These are phyloP conservation scores for Kokia cookei DNA, from an alignment of 441 rosid genomes.

Conservation along the genomic window DNA sequence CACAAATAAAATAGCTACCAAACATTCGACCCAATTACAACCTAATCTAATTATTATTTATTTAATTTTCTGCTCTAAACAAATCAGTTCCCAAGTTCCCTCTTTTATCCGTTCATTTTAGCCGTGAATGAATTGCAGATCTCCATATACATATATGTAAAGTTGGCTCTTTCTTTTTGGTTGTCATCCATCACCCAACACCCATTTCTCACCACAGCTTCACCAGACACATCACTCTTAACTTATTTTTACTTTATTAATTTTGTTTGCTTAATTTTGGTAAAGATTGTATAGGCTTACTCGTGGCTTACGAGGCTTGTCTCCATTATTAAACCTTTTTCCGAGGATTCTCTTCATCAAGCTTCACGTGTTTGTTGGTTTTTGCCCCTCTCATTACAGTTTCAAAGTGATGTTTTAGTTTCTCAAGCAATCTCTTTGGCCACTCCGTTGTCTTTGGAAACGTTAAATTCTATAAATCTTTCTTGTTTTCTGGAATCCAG, in stretches of 20 bases:
- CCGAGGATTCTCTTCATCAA: background rate
- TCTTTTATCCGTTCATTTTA: constrained; percentile 7
- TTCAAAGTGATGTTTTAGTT: background rate
- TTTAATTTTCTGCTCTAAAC: background rate
- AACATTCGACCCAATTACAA: no score
- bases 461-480: constrained; percentile 2
- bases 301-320: background rate
- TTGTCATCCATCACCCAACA: background rate
- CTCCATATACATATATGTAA: background rate
- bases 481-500: constrained; percentile 8
- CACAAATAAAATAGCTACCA: no score
- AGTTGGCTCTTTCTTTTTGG: background rate
- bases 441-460: background rate
- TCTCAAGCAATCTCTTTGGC: background rate
- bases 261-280: background rate
- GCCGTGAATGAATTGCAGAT: background rate
- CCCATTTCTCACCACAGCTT: constrained; percentile 11
- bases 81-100: background rate
- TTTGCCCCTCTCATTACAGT: background rate
- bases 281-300: background rate
- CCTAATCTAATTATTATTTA: background rate
- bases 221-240: background rate
- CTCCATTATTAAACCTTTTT: background rate
- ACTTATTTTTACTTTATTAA: background rate
- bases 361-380: background rate